Evolutionary conservation across 257 asterid species (phyloP).

Genomic region (Nicotiana paniculata): DNA sequence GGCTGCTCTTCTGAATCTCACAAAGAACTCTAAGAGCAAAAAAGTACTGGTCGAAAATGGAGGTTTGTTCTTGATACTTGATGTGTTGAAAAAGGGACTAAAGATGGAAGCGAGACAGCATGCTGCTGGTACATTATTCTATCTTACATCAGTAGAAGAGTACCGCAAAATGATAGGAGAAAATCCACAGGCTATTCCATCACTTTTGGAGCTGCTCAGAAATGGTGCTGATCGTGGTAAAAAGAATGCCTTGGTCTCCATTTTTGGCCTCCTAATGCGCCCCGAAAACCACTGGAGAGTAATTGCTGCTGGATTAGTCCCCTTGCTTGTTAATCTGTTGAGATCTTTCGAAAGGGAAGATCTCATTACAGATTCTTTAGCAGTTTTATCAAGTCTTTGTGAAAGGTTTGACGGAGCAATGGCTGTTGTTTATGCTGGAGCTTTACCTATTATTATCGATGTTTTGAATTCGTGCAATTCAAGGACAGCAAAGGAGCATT

Average conservation of each 20-base stretch:
- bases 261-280: constrained; percentile 47
- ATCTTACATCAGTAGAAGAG: constrained; percentile 65
- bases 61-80: constrained; percentile 43
- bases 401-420: constrained; percentile 57
- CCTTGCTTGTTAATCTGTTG: constrained; percentile 33
- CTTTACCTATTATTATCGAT: constrained; percentile 35
- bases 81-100: constrained; percentile 37
- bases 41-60: constrained; percentile 34
- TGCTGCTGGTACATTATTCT: constrained; percentile 71
- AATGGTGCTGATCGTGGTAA: constrained; percentile 42
- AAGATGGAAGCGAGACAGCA: constrained; percentile 56
- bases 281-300: constrained; percentile 57
- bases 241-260: constrained; percentile 51
- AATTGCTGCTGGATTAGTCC: constrained; percentile 50
- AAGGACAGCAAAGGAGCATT: constrained; percentile 38
- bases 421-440: constrained; percentile 42
- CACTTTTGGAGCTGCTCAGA: constrained; percentile 39
- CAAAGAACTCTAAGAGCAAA: constrained; percentile 42
- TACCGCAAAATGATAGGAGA: constrained; percentile 46
- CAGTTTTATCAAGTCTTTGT: constrained; percentile 50
- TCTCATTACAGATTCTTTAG: constrained; percentile 44
- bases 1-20: constrained; percentile 55
- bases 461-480: constrained; percentile 37
- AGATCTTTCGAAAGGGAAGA: constrained; percentile 43
- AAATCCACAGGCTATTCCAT: constrained; percentile 36